Evolutionary conservation across 2,329 filamentous ascomycete species (phyloP).

Genomic region (Aspergillus texensis): DNA sequence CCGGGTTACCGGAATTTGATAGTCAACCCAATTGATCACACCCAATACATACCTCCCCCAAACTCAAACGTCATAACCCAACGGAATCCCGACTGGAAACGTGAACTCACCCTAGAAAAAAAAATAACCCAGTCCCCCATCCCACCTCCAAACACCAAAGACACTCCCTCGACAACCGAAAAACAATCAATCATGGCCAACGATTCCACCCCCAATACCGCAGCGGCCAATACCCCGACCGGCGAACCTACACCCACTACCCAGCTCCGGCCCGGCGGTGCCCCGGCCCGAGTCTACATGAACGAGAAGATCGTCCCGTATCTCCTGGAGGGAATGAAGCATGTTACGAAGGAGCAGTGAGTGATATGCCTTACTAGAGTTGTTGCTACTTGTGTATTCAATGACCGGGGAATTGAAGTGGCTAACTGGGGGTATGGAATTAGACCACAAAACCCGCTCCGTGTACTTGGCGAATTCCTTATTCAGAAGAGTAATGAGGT

Average conservation of each 20-base stretch:
- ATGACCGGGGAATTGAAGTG: neutral
- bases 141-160: neutral
- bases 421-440: neutral
- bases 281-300: constrained; percentile 69
- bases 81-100: neutral
- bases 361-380: too few relatives aligned
- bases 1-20: neutral
- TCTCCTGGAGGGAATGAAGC: constrained; percentile 74
- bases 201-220: constrained; percentile 12
- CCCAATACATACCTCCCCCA: neutral
- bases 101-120: neutral
- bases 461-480: constrained; percentile 70
- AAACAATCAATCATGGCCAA: constrained; percentile 21
- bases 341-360: constrained; percentile 69
- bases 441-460: constrained; percentile 69
- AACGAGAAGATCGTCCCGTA: constrained; percentile 70
- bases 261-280: constrained; percentile 60
- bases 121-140: neutral
- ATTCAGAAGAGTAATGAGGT: constrained; percentile 68
- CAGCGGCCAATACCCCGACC: constrained; percentile 24
- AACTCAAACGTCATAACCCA: neutral
- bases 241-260: constrained; percentile 43
- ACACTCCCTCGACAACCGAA: constrained; percentile 4
- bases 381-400: too few relatives aligned
- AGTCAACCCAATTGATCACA: neutral